Base-by-base conservation (phyloP, 495 filamentous ascomycete genomes). In the Tuber umbilicatum region DNA sequence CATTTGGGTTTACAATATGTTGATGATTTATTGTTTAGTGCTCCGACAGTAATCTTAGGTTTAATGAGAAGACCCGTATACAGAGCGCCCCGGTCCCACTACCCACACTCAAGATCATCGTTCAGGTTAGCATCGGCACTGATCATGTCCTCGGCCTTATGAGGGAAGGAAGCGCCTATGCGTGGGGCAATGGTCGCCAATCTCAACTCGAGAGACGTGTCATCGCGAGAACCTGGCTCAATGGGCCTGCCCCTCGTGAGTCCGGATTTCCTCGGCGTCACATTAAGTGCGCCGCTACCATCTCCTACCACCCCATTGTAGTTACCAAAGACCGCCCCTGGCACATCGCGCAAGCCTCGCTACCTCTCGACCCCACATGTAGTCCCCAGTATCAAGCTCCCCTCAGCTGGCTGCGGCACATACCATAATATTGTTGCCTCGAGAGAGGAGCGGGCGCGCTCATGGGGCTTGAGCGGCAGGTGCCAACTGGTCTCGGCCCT, bases 261-360 rank as follows among this genome's bases (percentile, higher is more conserved):
- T 88, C 95, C 76, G 90, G 90, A 35, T 85, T 92, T n/a, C 88
- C 89, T 45, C 84, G 85, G 71, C 86, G 87, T 81, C 86, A 87
- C 76, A 87, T 90, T 50, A 84, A 81, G 4, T 82, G 85, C 68
- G 85, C 93, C 69, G 86, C 84, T 9, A 86, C 86, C 74, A 91
- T 91, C 68, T 85, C 87, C 27, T 90, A 91, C 83, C 90, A 93
- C 84, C 88, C 86, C 75, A 92, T 97, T 78, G 92, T 93, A 67
- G 86, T 97, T 74, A 89, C 91, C 83, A 86, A 87, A 31, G 87
- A 90, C 60, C 43, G 83, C 91, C 68, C 88, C 84, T 70, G 87
- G 91, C 80, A 86, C 80, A 37, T 68, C 77, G 40, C 75, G 74
- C 39, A 81, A 82, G 72, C 74, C 74, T 16, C n/a, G n/a, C n/a